These are phyloP conservation scores for Aspergillus campestris DNA, from an alignment of 495 filamentous ascomycete species.

Conservation along the genomic window DNA sequence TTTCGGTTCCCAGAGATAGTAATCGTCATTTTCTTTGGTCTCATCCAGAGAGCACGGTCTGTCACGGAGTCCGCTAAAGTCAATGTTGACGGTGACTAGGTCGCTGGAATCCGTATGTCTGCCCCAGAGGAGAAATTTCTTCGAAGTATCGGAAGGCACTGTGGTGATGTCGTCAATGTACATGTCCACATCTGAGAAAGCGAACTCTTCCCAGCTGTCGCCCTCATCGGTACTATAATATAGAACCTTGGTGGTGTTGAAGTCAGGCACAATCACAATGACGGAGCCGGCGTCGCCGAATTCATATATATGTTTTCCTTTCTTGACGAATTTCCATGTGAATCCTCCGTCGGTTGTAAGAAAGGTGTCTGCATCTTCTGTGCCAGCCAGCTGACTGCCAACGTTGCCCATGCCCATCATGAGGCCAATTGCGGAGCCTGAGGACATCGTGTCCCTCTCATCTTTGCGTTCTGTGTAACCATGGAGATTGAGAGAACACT, in stretches of 20 bases:
- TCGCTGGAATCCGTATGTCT: slow-evolving; percentile 37
- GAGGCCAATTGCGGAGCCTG: slow-evolving; percentile 77
- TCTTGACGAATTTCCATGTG: slow-evolving; percentile 73
- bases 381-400: slow-evolving; percentile 48
- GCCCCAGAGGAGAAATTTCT: slow-evolving; percentile 87
- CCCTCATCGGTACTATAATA: slow-evolving; percentile 78
- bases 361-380: slow-evolving; percentile 70
- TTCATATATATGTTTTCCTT: slow-evolving; percentile 84
- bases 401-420: slow-evolving; percentile 92
- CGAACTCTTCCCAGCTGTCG: slow-evolving; percentile 60
- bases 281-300: slow-evolving; percentile 90
- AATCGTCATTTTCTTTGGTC: slow-evolving; percentile 59
- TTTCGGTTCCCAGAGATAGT: slow-evolving; percentile 73
- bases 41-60: slow-evolving; percentile 61
- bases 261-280: slow-evolving; percentile 69
- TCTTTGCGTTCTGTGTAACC: slow-evolving; percentile 86
- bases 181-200: slow-evolving; percentile 64
- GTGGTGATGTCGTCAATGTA: slow-evolving; percentile 72
- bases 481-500: slow-evolving; percentile 86
- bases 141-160: slow-evolving; percentile 77
- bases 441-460: slow-evolving; percentile 73
- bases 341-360: slow-evolving; percentile 84
- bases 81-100: slow-evolving; percentile 66
- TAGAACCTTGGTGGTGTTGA: slow-evolving; percentile 54
- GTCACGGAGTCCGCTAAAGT: slow-evolving; percentile 73